Base-by-base conservation (phyloP, 176 grass and related monocot genomes). In the Zoysia pacifica region DNA sequence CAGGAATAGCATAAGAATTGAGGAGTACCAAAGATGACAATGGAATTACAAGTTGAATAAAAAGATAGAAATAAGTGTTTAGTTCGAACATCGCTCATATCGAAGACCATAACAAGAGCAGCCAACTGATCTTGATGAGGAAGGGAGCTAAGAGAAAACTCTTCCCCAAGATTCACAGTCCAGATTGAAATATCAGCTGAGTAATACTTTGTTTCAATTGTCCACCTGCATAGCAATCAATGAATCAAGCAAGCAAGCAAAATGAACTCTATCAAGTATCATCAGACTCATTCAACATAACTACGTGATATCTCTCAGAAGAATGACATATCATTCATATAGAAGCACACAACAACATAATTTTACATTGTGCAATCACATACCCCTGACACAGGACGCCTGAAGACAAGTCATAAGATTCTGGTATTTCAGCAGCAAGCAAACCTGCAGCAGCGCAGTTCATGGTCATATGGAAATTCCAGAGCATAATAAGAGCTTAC, bases 371-470 rank as follows among this genome's bases (percentile, higher is more conserved):
- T 75, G 16, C 12, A 44, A 80, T 50, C 47, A 84, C 87, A 75
- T 95, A 95, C 90, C 96, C 96, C 82, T 93, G 96, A 86, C 90
- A 99, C 18, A 99, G 84, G 16, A 95, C 73, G 42, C 92, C 96
- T 0, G 84, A 81, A 0, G 90, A 94, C 67, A 99, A 84, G 72
- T 95, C 96, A n/a, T 84, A 69, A 55, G 86, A 73, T 39, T 93
- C 92, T 39, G 90, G 83, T 67, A 99, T 76, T 82, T 99, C 92
- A 54, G 76, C 44, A 12, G 72, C 86, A 79, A 95, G 44, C 81
- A 95, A 74, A 11, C 92, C 96, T 99, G 87, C 12, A 52, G 41
- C 83, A 65, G 13, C 40, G 36, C 5, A 40, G 1, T 39, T 76
- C 67, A 91, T 11, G 65, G 38, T 42, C 63, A 73, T n/a, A 79